Evolutionary conservation across 805 yeast species (phyloP), one percentile per base, ranked within the genome.

Genomic region (Yamadazyma nakazawae): DNA sequence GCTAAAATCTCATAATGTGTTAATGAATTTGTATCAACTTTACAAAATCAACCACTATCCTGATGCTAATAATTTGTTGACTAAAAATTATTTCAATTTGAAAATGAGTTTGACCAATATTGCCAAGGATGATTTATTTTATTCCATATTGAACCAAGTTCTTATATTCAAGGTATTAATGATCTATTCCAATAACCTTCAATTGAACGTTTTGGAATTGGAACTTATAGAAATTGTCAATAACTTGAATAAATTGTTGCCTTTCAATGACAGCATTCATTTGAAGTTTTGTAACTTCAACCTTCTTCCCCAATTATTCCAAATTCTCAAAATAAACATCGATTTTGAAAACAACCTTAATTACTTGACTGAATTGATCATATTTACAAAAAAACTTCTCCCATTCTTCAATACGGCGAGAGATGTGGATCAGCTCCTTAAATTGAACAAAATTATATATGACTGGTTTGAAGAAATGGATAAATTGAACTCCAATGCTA

Each of bases 331-430:
- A 46, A 49, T 64, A n/a, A 47, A 57, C 28, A 51, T 63, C 16
- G 67, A 59, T 34, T 45, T 55, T 21, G 62, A 55, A 28, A 54
- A 47, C 24, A 46, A 53, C 26, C 44, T 49, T 7, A 49, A 46
- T 17, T 43, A 51, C 19, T 19, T 52, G 21, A 37, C 49, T 32
- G 54, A 51, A 16, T 36, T 52, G 40, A 42, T 52, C 3, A 85
- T 85, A 46, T 74, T 88, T 13, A 76, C 89, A 9, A 79, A 79
- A 54, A 73, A 80, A 43, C 63, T 90, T 21, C 75, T 80, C 11
- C 75, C 72, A 41, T 67, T 76, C 39, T 50, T 52, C 40, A 42
- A 35, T 13, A 41, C 53, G 3, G 39, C 37, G 10, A 14, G 42
- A 9, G 56, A 53, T 39, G 37, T 45, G 17, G 43, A 44, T 19